Conservation (phyloP, 768 basidiomycete species). For the Podaxis carcinomalis region DNA sequence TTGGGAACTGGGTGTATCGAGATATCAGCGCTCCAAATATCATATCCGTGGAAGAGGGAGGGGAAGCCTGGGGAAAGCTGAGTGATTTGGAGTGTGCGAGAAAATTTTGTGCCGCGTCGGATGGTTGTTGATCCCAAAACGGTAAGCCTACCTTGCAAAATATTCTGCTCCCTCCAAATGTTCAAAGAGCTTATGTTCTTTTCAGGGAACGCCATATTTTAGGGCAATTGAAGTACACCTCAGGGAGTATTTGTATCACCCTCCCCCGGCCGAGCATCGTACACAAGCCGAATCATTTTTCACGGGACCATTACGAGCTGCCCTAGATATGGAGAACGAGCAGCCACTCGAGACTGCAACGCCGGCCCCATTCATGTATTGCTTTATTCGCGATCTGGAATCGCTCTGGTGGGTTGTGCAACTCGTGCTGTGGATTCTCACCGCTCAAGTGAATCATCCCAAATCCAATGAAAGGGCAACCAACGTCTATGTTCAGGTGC, state of each 20-base stretch:
- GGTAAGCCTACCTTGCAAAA: neutral
- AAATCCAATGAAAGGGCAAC: neutral
- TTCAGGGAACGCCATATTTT: constrained; percentile 4
- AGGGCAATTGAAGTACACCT: neutral
- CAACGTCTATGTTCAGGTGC: neutral
- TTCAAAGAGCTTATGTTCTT: no score
- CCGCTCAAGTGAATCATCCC: neutral
- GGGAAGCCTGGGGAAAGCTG: neutral
- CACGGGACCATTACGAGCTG: neutral
- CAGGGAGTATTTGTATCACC: neutral
- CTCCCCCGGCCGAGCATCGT: no score
- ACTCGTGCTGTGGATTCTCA: neutral
- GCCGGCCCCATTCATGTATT: neutral
- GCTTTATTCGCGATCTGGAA: neutral
- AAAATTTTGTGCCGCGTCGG: neutral
- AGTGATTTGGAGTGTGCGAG: constrained; percentile 10
- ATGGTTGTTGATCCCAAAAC: neutral
- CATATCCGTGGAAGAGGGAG: neutral
- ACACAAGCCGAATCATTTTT: neutral
- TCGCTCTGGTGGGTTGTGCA: neutral
- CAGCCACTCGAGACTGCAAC: neutral
- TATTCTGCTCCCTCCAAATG: no score
- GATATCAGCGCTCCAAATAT: constrained; percentile 7
- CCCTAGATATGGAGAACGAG: neutral
- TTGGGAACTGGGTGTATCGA: constrained; percentile 5